These are phyloP conservation scores for Venturia effusa DNA, from an alignment of 2,329 filamentous ascomycete genomes.

Conservation along the genomic window DNA sequence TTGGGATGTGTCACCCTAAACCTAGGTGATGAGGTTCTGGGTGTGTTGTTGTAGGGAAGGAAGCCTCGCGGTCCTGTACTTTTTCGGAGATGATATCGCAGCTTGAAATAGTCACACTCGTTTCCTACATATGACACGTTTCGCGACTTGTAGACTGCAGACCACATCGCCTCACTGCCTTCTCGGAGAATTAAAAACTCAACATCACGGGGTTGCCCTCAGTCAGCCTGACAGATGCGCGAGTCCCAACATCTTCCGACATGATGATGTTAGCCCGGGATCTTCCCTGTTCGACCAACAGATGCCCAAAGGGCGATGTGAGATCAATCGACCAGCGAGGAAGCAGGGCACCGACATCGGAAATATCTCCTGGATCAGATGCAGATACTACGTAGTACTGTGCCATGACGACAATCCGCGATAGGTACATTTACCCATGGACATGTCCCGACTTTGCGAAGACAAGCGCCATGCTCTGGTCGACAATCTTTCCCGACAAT, in stretches of 20 bases:
- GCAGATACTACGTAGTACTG: background rate
- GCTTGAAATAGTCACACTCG: too few relatives aligned
- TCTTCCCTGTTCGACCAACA: background rate
- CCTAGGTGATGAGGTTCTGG: too few relatives aligned
- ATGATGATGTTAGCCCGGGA: background rate
- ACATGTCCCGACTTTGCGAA: too few relatives aligned
- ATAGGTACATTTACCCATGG: too few relatives aligned
- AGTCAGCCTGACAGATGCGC: background rate
- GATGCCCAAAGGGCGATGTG: background rate
- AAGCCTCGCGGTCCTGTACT: too few relatives aligned
- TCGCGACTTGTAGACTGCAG: too few relatives aligned
- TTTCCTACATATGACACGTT: too few relatives aligned
- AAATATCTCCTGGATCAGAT: background rate
- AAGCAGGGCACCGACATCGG: background rate
- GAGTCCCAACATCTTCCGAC: background rate
- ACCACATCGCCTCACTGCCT: too few relatives aligned
- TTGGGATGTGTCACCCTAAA: too few relatives aligned
- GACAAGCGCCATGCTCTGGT: background rate
- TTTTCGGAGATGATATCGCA: too few relatives aligned
- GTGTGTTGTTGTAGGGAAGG: too few relatives aligned
- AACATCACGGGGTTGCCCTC: background rate
- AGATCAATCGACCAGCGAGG: background rate
- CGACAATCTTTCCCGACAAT: background rate
- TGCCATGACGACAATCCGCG: background rate
- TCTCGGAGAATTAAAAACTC: background rate